These are phyloP conservation scores for Dalbergia cochinchinensis DNA, from an alignment of 306 rosid species.

Conservation along the genomic window DNA sequence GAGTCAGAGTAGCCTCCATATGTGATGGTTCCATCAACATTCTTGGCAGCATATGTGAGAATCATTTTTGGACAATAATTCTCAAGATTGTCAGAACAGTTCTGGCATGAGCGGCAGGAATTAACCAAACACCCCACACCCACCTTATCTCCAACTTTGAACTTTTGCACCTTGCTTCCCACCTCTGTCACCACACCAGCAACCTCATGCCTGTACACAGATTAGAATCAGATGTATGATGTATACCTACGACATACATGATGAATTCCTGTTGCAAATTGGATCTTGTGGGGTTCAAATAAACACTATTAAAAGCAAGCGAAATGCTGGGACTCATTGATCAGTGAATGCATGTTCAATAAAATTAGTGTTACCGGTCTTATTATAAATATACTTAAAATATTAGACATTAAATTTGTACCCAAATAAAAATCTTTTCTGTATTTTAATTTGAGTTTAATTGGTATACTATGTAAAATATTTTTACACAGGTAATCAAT, in stretches of 20 bases:
- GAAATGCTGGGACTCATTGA: too few relatives aligned
- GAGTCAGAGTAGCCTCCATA: slow-evolving; percentile 73
- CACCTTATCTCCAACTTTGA: slow-evolving; percentile 69
- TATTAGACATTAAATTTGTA: too few relatives aligned
- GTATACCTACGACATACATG: too few relatives aligned
- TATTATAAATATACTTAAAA: too few relatives aligned
- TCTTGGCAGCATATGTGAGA: slow-evolving; percentile 47
- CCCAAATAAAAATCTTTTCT: too few relatives aligned
- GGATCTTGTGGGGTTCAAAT: too few relatives aligned
- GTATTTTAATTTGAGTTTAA: too few relatives aligned
- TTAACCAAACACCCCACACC: slow-evolving; percentile 71
- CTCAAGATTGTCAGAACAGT: slow-evolving; percentile 57
- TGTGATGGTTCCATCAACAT: slow-evolving; percentile 57
- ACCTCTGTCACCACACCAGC: slow-evolving; percentile 68
- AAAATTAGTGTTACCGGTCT: too few relatives aligned
- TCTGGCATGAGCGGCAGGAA: slow-evolving; percentile 60
- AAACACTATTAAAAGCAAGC: too few relatives aligned
- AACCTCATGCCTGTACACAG: slow-evolving; percentile 57
- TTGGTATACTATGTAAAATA: too few relatives aligned
- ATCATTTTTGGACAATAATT: slow-evolving; percentile 56
- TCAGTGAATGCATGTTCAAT: too few relatives aligned
- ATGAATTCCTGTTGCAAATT: background rate
- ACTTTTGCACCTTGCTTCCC: slow-evolving; percentile 61
- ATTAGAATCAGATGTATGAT: background rate
- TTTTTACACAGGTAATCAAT: too few relatives aligned